Evolutionary conservation across 768 basidiomycete genomes (phyloP).

Genomic region (Rhizopogon vesiculosus): DNA sequence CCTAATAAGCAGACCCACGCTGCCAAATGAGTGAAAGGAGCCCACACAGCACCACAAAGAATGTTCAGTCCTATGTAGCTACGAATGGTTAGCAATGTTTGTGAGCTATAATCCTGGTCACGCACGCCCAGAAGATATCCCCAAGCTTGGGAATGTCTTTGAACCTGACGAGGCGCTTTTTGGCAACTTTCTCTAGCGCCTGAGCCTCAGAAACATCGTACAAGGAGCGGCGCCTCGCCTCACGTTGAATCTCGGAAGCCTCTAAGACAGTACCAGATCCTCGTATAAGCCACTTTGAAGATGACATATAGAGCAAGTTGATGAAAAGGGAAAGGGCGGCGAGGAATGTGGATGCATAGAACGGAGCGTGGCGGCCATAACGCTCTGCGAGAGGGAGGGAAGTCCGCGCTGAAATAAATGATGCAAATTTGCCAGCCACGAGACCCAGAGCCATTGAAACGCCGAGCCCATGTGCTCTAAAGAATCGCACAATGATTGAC

Average conservation of each 20-base stretch:
- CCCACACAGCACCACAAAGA: constrained; percentile 73
- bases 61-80: constrained; percentile 76
- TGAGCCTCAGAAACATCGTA: constrained; percentile 51
- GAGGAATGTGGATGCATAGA: constrained; percentile 62
- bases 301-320: constrained; percentile 62
- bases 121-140: constrained; percentile 77
- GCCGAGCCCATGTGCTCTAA: constrained; percentile 70
- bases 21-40: constrained; percentile 72
- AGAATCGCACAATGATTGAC: constrained; percentile 80
- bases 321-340: constrained; percentile 62
- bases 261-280: constrained; percentile 61
- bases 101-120: constrained; percentile 1
- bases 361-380: constrained; percentile 69
- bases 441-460: constrained; percentile 80
- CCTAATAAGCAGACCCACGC: constrained; percentile 42
- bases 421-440: constrained; percentile 73
- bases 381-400: constrained; percentile 70
- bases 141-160: constrained; percentile 61
- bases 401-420: constrained; percentile 71
- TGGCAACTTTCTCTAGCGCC: constrained; percentile 60
- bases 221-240: constrained; percentile 42
- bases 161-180: constrained; percentile 58
- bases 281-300: constrained; percentile 60
- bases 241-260: constrained; percentile 53
- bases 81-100: constrained; percentile 2